A percentile compares a stretch with the other conserved stretches of the same genome.
Conservation (phyloP, 371 early-diverging fungal genomes). For the Mortierella sp. region DNA sequence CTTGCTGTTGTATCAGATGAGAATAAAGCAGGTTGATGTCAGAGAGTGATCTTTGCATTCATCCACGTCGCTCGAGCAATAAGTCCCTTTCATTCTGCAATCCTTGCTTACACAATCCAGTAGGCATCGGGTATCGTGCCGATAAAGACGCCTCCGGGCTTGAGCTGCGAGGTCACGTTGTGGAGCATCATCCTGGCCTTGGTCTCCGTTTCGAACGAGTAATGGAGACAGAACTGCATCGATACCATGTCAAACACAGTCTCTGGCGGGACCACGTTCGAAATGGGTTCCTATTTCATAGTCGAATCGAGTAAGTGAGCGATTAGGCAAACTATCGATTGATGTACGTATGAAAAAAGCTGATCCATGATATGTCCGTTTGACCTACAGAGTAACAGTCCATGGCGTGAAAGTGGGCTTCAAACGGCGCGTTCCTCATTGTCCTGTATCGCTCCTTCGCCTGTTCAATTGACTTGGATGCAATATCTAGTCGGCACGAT, state of each 20-base stretch:
- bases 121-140: constrained; percentile 97
- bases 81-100: neutral
- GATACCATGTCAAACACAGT: constrained; percentile 89
- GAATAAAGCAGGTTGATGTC: no score
- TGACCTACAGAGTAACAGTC: constrained; percentile 86
- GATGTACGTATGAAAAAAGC: neutral
- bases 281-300: constrained; percentile 70
- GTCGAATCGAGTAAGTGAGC: neutral
- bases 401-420: constrained; percentile 79
- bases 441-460: constrained; percentile 81
- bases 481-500: constrained; percentile 88
- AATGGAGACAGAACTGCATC: constrained; percentile 98
- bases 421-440: constrained; percentile 70
- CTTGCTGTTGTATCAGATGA: constrained; percentile 53
- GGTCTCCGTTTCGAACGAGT: constrained; percentile 92
- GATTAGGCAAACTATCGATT: constrained; percentile 1
- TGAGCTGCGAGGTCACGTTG: constrained; percentile 86
- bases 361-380: constrained; percentile 11
- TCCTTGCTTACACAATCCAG: constrained; percentile 83
- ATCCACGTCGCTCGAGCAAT: neutral
- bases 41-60: no score
- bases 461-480: constrained; percentile 92
- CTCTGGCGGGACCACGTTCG: constrained; percentile 65
- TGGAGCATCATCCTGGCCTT: constrained; percentile 85
- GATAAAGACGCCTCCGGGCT: constrained; percentile 90